Evolutionary conservation across 2,329 filamentous ascomycete species (phyloP).

Genomic region (Coniochaeta ligniaria): DNA sequence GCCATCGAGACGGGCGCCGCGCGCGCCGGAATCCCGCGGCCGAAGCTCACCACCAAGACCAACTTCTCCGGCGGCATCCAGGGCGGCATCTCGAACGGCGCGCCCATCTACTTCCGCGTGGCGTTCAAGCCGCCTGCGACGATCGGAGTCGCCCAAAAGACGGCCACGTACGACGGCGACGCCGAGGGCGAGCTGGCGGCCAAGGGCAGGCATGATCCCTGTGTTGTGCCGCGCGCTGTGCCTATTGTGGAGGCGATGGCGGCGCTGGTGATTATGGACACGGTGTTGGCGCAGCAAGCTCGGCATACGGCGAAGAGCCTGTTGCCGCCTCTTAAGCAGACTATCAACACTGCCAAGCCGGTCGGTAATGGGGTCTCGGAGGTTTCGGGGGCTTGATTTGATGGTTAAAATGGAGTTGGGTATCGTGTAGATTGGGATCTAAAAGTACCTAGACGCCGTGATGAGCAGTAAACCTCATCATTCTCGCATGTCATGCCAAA

Average conservation of each 20-base stretch:
- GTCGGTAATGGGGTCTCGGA: conserved; percentile 22
- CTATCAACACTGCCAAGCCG: conserved; percentile 17
- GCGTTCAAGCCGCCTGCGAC: conserved; percentile 95
- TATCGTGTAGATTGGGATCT: neutral
- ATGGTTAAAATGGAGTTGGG: neutral
- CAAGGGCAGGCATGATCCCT: conserved; percentile 90
- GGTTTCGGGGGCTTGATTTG: neutral
- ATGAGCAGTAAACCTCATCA: neutral
- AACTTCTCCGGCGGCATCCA: conserved; percentile 96
- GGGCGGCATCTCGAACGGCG: conserved; percentile 90
- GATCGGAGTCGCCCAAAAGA: conserved; percentile 82
- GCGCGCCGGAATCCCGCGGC: conserved; percentile 38
- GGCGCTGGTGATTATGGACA: conserved; percentile 79
- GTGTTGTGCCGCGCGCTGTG: conserved; percentile 81
- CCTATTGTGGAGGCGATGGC: conserved; percentile 92
- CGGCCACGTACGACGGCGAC: conserved; percentile 68
- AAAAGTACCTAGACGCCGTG: neutral
- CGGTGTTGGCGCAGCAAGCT: conserved; percentile 73
- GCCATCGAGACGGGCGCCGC: conserved; percentile 35
- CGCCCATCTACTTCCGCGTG: conserved; percentile 88
- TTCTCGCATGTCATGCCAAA: neutral
- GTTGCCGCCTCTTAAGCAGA: conserved; percentile 31
- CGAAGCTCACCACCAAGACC: conserved; percentile 74
- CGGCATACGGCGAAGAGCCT: conserved; percentile 39
- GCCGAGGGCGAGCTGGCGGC: conserved; percentile 71